phyloP scores from a whole-genome alignment of 257 asterid species.

The Pogostemon cablin region DNA sequence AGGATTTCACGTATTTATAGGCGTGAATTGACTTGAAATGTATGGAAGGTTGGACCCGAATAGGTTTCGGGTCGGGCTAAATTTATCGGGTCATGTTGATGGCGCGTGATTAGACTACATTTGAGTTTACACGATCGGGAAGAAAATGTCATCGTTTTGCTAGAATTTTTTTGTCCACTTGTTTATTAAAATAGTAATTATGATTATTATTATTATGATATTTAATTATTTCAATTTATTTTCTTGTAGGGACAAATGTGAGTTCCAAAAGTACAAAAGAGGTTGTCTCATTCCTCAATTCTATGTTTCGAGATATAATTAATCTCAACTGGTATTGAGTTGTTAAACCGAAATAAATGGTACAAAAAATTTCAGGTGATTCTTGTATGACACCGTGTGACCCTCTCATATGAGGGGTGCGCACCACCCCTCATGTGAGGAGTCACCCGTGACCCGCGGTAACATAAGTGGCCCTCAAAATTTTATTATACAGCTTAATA shows the following conservation, averaged over 20 bases:
- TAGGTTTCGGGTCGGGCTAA: conserved; percentile 6
- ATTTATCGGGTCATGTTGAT: not conserved
- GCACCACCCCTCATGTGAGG: too few species aligned
- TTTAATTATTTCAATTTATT: not conserved
- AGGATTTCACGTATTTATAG: conserved; percentile 48
- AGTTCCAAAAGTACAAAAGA: not conserved
- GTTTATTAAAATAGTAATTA: not conserved
- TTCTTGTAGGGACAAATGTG: not conserved
- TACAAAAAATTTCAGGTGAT: too few species aligned
- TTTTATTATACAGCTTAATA: too few species aligned
- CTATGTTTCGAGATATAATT: not conserved
- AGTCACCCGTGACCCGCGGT: too few species aligned
- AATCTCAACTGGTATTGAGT: too few species aligned
- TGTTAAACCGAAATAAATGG: too few species aligned
- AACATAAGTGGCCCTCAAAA: too few species aligned
- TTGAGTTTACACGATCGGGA: not conserved
- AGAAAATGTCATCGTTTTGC: conserved; percentile 9
- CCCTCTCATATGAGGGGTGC: too few species aligned
- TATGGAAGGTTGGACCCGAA: conserved; percentile 38
- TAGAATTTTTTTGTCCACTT: not conserved
- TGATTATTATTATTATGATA: not conserved
- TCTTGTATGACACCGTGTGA: too few species aligned
- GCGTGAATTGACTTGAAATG: conserved; percentile 28
- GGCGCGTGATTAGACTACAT: conserved; percentile 46
- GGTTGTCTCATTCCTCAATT: not conserved